Base-by-base conservation (phyloP, 805 yeast species). In the Saturnispora quitensis region DNA sequence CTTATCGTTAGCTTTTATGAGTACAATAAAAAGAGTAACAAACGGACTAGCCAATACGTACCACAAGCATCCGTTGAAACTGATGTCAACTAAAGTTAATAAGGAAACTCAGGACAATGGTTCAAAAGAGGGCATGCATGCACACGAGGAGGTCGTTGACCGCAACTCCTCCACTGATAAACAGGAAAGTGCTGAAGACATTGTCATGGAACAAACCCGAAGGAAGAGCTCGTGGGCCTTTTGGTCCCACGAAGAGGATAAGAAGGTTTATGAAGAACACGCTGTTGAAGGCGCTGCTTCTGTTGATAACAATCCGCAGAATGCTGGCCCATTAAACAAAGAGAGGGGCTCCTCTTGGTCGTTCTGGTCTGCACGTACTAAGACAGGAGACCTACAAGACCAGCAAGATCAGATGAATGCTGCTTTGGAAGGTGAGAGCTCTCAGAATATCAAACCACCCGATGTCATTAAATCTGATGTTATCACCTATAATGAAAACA, bases 261-360 rank as follows among this genome's bases (percentile, higher is more conserved):
- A 40, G 10, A 45, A 20, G 24, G 15, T 18, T 4, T 10, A 44
- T 17, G 34, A 12, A 9, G 27, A 31, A 13, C 15, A 22, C 8
- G 17, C 13, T 8, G 15, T 4, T 15, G 25, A 35, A 13, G 18
- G 33, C 1, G 8, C 18, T 13, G 33, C 24, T 31, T 17, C 52
- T 17, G 47, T 45, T 18, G 40, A 49, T 12, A 40, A 46, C n/a
- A 45, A 49, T 27, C 53, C 54, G 46, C 42, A 57, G 47, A 43
- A 58, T 35, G 5, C 15, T 17, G 47, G 40, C 22, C n/a, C 27
- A 12, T 4, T 22, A 10, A 5, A 45, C 10, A 57, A 54, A 43
- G 53, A 50, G 20, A 51, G 62, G 31, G 28, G 60, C 2, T 58
- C 49, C 15, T 63, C 67, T 8, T 65, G 68, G 68, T 55, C 66